Percentiles rank a stretch among this genome's conserved stretches.
These are phyloP conservation scores for Euphorbia tirucalli DNA, from an alignment of 345 rosid genomes.

Conservation along the genomic window DNA sequence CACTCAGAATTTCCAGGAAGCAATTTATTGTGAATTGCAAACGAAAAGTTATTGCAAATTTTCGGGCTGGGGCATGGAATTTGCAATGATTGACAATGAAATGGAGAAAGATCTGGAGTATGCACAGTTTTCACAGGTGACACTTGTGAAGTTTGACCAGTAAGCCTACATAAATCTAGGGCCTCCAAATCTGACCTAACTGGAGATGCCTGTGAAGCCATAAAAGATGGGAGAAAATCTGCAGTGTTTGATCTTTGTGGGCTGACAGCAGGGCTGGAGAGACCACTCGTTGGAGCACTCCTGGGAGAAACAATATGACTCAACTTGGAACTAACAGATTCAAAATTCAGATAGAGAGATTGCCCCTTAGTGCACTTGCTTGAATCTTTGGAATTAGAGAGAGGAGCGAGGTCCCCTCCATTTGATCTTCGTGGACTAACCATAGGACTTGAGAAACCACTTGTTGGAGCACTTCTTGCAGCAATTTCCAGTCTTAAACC, in stretches of 20 bases:
- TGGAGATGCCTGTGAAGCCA: conserved; percentile 17
- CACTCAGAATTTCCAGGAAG: conserved; percentile 22
- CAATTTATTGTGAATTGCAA: conserved; percentile 24
- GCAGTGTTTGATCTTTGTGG: conserved; percentile 33
- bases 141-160: conserved; percentile 17
- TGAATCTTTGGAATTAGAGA: not conserved
- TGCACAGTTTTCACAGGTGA: conserved; percentile 23
- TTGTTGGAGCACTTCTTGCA: conserved; percentile 64
- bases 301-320: conserved; percentile 33
- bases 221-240: conserved; percentile 19
- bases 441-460: too few species aligned
- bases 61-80: conserved; percentile 17
- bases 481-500: conserved; percentile 34
- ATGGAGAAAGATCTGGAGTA: conserved; percentile 40
- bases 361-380: conserved; percentile 29
- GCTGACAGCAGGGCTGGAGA: conserved; percentile 48
- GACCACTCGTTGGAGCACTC: conserved; percentile 59
- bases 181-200: conserved; percentile 24
- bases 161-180: conserved; percentile 17
- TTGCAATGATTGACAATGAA: conserved; percentile 31
- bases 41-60: conserved; percentile 20
- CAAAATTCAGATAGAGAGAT: conserved; percentile 27
- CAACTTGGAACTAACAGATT: conserved; percentile 25
- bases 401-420: conserved; percentile 10
- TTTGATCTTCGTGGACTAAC: conserved; percentile 43